These are phyloP conservation scores for Phalaenopsis aphrodite DNA, from an alignment of 106 monocot genomes.

Conservation along the genomic window DNA sequence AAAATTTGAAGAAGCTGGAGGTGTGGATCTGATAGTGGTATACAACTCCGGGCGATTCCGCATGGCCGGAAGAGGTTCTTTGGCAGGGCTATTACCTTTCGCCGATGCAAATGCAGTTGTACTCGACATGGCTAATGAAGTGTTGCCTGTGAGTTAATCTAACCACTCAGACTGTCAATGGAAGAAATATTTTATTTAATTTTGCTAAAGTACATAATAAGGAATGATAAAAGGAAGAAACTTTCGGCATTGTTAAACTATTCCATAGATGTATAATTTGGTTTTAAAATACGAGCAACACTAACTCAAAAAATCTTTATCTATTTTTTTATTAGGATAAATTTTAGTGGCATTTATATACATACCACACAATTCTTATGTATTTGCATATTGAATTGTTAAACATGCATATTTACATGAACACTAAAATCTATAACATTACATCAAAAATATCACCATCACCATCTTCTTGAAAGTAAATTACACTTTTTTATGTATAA, in stretches of 20 bases:
- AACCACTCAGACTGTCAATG: neutral
- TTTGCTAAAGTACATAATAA: neutral
- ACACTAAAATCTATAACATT: too few relatives aligned
- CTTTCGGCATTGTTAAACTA: neutral
- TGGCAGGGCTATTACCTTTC: slow-evolving; percentile 90
- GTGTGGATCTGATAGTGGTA: slow-evolving; percentile 83
- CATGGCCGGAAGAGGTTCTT: slow-evolving; percentile 96
- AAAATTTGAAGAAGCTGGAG: slow-evolving; percentile 94
- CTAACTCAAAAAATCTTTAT: too few relatives aligned
- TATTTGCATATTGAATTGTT: too few relatives aligned
- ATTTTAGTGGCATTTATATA: too few relatives aligned
- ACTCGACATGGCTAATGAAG: slow-evolving; percentile 98
- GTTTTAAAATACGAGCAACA: too few relatives aligned
- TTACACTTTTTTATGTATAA: too few relatives aligned
- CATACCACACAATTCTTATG: too few relatives aligned
- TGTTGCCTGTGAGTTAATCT: slow-evolving; percentile 58
- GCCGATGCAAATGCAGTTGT: slow-evolving; percentile 97
- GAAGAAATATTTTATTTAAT: too few relatives aligned
- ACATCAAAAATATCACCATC: too few relatives aligned
- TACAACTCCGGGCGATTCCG: slow-evolving; percentile 95
- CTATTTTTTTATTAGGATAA: too few relatives aligned
- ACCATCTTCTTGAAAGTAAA: too few relatives aligned
- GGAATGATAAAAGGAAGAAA: neutral
- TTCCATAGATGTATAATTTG: neutral
- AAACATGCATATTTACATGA: too few relatives aligned